A percentile compares a stretch with the other conserved stretches of the same genome.
phyloP scores from a whole-genome alignment of 768 basidiomycete species.

The Mycena venus region DNA sequence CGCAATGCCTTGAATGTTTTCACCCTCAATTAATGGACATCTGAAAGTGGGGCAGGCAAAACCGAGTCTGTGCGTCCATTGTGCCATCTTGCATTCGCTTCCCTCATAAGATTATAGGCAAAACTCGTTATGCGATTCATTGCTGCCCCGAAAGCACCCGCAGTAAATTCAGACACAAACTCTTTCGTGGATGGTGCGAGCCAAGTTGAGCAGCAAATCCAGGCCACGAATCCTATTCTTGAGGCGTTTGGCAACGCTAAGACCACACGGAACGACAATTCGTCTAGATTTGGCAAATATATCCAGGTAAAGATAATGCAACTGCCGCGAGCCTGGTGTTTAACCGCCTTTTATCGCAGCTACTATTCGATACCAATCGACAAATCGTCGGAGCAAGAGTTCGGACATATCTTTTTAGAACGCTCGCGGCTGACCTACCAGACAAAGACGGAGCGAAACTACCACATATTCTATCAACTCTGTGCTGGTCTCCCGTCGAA shows the following conservation, averaged over 20 bases:
- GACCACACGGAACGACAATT: conserved; percentile 99
- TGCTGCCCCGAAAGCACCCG: conserved; percentile 93
- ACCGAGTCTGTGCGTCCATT: conserved; percentile 86
- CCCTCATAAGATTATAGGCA: conserved; percentile 62
- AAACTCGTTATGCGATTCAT: conserved; percentile 99
- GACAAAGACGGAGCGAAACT: conserved; percentile 96
- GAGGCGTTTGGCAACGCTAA: conserved; percentile 99
- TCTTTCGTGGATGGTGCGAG: conserved; percentile 88
- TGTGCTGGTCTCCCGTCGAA: conserved; percentile 96
- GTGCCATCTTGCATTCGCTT: not conserved
- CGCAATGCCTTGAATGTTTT: conserved; percentile 24
- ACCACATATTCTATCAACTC: conserved; percentile 99
- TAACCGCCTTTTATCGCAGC: conserved; percentile 66
- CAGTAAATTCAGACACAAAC: conserved; percentile 74
- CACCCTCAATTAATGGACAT: not conserved
- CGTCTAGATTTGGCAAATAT: conserved; percentile 99
- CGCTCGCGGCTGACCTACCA: conserved; percentile 98
- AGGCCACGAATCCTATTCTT: conserved; percentile 98
- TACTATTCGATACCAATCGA: conserved; percentile 95
- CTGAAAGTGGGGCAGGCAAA: conserved; percentile 93
- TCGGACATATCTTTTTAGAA: conserved; percentile 96
- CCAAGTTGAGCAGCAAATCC: conserved; percentile 96
- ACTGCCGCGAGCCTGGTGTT: not conserved
- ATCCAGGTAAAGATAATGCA: conserved; percentile 79
- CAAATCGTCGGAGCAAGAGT: conserved; percentile 98